phyloP scores from a whole-genome alignment of 2,329 filamentous ascomycete species.

The Paraconiothyrium brasiliense region DNA sequence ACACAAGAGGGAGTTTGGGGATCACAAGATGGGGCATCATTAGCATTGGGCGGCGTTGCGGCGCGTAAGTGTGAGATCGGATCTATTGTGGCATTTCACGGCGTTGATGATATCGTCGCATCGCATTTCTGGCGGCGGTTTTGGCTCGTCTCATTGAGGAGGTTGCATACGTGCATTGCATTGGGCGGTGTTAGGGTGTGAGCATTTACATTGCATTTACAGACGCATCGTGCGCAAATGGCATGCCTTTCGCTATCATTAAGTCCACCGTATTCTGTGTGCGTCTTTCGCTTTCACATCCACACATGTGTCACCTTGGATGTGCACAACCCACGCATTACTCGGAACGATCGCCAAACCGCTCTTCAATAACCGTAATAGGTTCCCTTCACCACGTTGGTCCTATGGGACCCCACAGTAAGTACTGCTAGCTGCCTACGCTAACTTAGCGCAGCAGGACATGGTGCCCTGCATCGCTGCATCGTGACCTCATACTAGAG shows the following conservation, averaged over 20 bases:
- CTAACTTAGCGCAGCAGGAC: conserved; percentile 9
- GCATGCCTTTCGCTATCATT: conserved; percentile 9
- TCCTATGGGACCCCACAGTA: conserved; percentile 7
- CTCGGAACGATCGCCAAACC: background rate
- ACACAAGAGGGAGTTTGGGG: conserved; percentile 13
- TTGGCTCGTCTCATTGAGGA: conserved; percentile 12
- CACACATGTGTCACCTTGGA: background rate
- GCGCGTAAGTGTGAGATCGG: conserved; percentile 26
- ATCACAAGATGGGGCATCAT: conserved; percentile 17
- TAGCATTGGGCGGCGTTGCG: conserved; percentile 41
- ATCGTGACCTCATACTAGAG: conserved; percentile 8
- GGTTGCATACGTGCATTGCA: conserved; percentile 30
- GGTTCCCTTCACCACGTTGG: background rate
- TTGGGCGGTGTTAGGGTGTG: conserved; percentile 38
- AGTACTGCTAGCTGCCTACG: conserved; percentile 2
- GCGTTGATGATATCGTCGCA: conserved; percentile 26
- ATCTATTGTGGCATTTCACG: conserved; percentile 33
- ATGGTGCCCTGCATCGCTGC: conserved; percentile 12
- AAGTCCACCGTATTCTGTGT: background rate
- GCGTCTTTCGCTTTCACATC: background rate
- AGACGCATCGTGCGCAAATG: conserved; percentile 30
- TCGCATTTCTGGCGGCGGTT: conserved; percentile 25
- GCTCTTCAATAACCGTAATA: background rate
- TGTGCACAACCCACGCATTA: background rate
- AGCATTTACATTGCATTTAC: conserved; percentile 41